These are phyloP conservation scores for Capsicum rhomboideum DNA, from an alignment of 257 asterid species.

Conservation along the genomic window DNA sequence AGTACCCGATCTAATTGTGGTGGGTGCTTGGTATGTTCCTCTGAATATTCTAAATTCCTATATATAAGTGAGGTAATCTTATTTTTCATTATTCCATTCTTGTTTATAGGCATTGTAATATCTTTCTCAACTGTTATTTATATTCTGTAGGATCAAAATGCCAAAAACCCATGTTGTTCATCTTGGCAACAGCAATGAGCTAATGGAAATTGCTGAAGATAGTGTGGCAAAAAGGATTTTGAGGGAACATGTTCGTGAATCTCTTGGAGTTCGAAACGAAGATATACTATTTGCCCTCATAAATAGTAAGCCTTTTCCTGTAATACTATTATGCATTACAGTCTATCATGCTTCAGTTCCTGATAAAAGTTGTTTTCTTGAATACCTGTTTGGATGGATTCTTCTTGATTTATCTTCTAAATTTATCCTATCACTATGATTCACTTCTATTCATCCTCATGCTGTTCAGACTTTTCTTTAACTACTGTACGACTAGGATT, in stretches of 20 bases:
- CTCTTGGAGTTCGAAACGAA: conserved; percentile 79
- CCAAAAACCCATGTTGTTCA: conserved; percentile 90
- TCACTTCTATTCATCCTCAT: background rate
- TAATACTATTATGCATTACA: background rate
- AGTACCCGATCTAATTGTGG: background rate
- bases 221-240: conserved; percentile 70
- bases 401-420: background rate
- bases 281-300: conserved; percentile 75
- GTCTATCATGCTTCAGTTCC: background rate
- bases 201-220: conserved; percentile 87
- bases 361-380: background rate
- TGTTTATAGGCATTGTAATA: background rate
- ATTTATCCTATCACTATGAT: background rate
- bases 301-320: conserved; percentile 58
- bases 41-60: background rate
- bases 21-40: background rate
- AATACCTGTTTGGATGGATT: background rate
- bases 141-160: conserved; percentile 75
- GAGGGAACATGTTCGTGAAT: conserved; percentile 82
- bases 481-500: background rate
- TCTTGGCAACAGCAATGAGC: conserved; percentile 93
- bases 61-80: background rate
- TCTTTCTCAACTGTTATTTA: conserved; percentile 5
- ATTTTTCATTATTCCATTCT: conserved; percentile 2
- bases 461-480: background rate